A percentile compares a stretch with the other conserved stretches of the same genome.
phyloP scores from a whole-genome alignment of 805 yeast genomes.

The Candida pseudofarinosa region DNA sequence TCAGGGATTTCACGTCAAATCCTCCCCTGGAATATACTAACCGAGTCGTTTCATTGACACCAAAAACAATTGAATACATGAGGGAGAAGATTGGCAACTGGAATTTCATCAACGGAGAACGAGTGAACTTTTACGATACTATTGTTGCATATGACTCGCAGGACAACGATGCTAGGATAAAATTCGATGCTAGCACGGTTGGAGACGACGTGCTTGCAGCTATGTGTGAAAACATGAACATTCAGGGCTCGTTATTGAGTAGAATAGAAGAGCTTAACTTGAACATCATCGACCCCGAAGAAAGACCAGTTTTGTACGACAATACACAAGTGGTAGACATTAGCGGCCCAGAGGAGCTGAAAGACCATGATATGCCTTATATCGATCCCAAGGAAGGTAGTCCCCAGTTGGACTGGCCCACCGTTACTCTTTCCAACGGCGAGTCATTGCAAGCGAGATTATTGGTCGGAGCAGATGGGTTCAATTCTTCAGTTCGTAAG shows the following conservation, averaged over 20 bases:
- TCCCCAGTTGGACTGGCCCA: constrained; percentile 63
- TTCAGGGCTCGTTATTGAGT: constrained; percentile 68
- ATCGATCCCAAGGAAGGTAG: constrained; percentile 15
- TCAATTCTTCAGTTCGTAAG: constrained; percentile 84
- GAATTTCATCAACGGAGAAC: constrained; percentile 60
- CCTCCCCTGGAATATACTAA: constrained; percentile 62
- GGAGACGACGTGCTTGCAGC: constrained; percentile 47
- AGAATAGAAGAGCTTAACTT: constrained; percentile 34
- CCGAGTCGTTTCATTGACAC: constrained; percentile 83
- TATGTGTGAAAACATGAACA: constrained; percentile 84
- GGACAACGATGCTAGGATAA: constrained; percentile 58
- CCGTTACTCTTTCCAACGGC: constrained; percentile 65
- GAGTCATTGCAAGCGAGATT: constrained; percentile 60
- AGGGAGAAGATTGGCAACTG: constrained; percentile 67
- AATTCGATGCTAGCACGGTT: constrained; percentile 60
- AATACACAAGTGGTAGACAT: constrained; percentile 65
- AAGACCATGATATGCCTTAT: constrained; percentile 15
- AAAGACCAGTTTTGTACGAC: constrained; percentile 47
- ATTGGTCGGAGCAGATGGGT: constrained; percentile 95
- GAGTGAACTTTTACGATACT: constrained; percentile 76
- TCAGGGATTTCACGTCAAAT: constrained; percentile 41
- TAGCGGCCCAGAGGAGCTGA: constrained; percentile 10
- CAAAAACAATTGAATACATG: constrained; percentile 66
- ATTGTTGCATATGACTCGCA: constrained; percentile 84
- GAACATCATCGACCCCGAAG: constrained; percentile 11